Evolutionary conservation across 1,139 yeast species (phyloP).

Genomic region (Yamadazyma buinensis): DNA sequence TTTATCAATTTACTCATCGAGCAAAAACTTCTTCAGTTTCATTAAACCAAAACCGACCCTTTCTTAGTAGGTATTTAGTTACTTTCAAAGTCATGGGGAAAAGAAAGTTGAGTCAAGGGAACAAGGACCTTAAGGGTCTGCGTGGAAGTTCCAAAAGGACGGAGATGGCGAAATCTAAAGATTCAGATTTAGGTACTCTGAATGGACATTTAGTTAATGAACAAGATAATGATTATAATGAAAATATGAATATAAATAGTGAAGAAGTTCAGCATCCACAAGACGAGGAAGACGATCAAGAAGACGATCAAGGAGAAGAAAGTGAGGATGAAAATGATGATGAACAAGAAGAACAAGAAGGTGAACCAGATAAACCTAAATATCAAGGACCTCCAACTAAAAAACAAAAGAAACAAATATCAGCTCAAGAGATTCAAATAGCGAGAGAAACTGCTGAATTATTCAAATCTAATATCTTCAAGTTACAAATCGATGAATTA

Average conservation of each 20-base stretch:
- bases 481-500: slow-evolving; percentile 88
- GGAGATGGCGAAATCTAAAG: neutral
- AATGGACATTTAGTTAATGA: neutral
- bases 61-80: neutral
- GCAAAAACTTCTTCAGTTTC: slow-evolving; percentile 4
- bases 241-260: slow-evolving; percentile 11
- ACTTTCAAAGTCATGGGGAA: slow-evolving; percentile 23
- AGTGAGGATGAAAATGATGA: slow-evolving; percentile 13
- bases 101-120: slow-evolving; percentile 22
- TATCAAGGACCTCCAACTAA: slow-evolving; percentile 19
- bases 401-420: slow-evolving; percentile 39
- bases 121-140: no score
- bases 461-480: slow-evolving; percentile 91
- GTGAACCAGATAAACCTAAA: slow-evolving; percentile 10
- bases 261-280: slow-evolving; percentile 3
- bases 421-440: slow-evolving; percentile 84
- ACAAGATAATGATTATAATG: no score
- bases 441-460: slow-evolving; percentile 93
- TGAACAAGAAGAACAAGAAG: slow-evolving; percentile 14
- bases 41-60: neutral
- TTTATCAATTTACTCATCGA: slow-evolving; percentile 3
- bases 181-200: neutral
- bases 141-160: no score
- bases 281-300: slow-evolving; percentile 9
- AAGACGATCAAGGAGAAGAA: slow-evolving; percentile 12